Conservation (phyloP, 495 filamentous ascomycete species). For the Penicillium silybi region DNA sequence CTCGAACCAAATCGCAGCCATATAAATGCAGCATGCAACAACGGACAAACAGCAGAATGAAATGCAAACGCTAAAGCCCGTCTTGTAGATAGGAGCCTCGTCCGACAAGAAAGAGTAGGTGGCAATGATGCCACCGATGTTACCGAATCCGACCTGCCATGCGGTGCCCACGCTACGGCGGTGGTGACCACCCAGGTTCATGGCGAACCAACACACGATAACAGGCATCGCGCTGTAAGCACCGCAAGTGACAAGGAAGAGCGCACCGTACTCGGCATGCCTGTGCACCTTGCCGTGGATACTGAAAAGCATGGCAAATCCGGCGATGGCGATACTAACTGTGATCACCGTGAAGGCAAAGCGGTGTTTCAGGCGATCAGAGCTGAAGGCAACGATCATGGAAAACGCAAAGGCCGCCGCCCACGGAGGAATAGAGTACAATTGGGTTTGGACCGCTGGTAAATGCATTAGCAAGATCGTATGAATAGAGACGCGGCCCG, state of each 20-base stretch:
- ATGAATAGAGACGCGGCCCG: not conserved
- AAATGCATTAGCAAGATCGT: conserved; percentile 17
- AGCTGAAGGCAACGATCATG: conserved; percentile 65
- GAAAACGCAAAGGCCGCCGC: conserved; percentile 72
- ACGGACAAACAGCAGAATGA: conserved; percentile 67
- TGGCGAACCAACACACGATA: conserved; percentile 88
- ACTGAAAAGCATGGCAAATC: conserved; percentile 67
- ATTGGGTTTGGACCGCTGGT: conserved; percentile 65
- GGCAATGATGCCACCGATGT: conserved; percentile 85
- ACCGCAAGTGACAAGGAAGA: conserved; percentile 66
- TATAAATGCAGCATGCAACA: conserved; percentile 57
- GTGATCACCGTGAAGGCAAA: conserved; percentile 67
- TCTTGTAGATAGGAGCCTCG: conserved; percentile 62
- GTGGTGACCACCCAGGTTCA: conserved; percentile 88
- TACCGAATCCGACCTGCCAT: conserved; percentile 92
- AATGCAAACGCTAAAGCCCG: conserved; percentile 76
- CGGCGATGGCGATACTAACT: conserved; percentile 60
- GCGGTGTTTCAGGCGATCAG: conserved; percentile 68
- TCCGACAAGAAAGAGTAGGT: conserved; percentile 74
- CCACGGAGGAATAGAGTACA: conserved; percentile 84
- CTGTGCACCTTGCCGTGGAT: conserved; percentile 54
- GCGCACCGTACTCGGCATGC: conserved; percentile 63
- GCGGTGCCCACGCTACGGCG: conserved; percentile 77
- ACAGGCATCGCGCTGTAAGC: conserved; percentile 74
- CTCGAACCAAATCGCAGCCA: conserved; percentile 53